Base-by-base conservation (phyloP, 2,329 filamentous ascomycete species). In the Dendryphion nanum region DNA sequence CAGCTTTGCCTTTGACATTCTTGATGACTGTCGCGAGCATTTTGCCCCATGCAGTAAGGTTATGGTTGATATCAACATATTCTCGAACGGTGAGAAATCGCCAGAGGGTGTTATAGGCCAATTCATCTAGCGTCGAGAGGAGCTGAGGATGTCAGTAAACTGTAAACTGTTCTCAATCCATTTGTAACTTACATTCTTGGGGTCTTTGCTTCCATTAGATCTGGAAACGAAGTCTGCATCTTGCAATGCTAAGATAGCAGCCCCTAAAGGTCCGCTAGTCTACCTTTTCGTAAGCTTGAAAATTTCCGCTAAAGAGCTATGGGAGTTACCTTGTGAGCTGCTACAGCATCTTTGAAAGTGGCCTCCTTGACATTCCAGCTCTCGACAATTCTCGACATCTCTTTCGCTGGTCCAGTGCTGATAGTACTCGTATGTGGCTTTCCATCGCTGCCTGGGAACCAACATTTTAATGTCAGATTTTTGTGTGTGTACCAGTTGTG, bases 81-180 rank as follows among this genome's bases (percentile, higher is more conserved):
- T 85, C 89, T 42, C 90, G 82, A 33, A 97, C 75, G 59, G 95
- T 88, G 16, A 98, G 75, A 66, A 96, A 93, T 38, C 89, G 81
- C 85, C 89, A 96, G 41, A 91, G 77, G 5, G 84, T 80, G 53
- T 95, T 87, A 14, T 89, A 71, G 17, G 78, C 70, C 38, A 91
- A 77, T 55, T 93, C 86, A 13, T 85, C 76, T 53, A 38, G 19
- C n/a, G 21, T 30, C 16, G 35, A 26, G 37, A 21, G 30, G 15
- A 35, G 19, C 5, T 35, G 10, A 20, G 12, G 14, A n/a, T 18
- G 13, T 18, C 12, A 24, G 14, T 24, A 15, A 10, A 17, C n/a
- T n/a, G n/a, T 26, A n/a, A 26, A 3, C 3, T 26, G n/a, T 8
- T 10, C 10, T 26, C n/a, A n/a, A 26, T 26, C 10, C 23, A 26